phyloP scores from a whole-genome alignment of 2,329 filamentous ascomycete genomes.

The Zymoseptoria ardabiliae region DNA sequence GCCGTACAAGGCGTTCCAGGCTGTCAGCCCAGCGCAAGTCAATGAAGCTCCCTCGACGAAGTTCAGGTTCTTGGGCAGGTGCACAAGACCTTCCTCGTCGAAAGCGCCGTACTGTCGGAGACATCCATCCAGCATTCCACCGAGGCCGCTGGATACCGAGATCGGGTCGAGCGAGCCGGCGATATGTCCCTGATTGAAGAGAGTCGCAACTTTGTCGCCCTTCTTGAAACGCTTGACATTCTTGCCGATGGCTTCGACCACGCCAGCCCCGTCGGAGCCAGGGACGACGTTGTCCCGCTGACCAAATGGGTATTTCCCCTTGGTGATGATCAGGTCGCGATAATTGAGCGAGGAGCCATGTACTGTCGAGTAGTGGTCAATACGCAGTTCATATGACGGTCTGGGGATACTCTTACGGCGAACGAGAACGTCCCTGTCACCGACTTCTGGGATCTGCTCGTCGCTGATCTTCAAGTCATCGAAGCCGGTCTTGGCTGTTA shows the following conservation, averaged over 20 bases:
- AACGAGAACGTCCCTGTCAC: slow-evolving; percentile 65
- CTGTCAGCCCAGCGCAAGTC: slow-evolving; percentile 40
- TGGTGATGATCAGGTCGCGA: slow-evolving; percentile 43
- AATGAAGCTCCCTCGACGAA: slow-evolving; percentile 42
- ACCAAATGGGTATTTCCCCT: slow-evolving; percentile 41
- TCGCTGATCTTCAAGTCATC: slow-evolving; percentile 53
- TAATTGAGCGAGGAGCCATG: slow-evolving; percentile 44
- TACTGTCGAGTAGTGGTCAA: slow-evolving; percentile 26
- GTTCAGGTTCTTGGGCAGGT: slow-evolving; percentile 50
- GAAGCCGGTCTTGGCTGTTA: slow-evolving; percentile 51
- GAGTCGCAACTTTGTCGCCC: slow-evolving; percentile 53
- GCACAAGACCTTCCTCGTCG: slow-evolving; percentile 59
- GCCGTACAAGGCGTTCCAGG: slow-evolving; percentile 50
- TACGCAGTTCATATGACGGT: too few relatives aligned
- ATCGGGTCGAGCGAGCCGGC: slow-evolving; percentile 39
- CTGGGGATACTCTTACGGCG: slow-evolving; percentile 40
- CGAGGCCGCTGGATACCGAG: slow-evolving; percentile 51
- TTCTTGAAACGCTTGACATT: slow-evolving; percentile 50
- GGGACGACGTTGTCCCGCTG: slow-evolving; percentile 37
- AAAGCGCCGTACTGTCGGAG: slow-evolving; percentile 62
- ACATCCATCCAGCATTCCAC: slow-evolving; percentile 60
- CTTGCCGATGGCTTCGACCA: slow-evolving; percentile 47
- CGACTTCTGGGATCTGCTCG: slow-evolving; percentile 50
- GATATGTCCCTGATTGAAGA: slow-evolving; percentile 56
- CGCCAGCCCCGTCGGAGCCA: slow-evolving; percentile 47